These are phyloP conservation scores for Chamaecyparis obtusa DNA, from an alignment of 75 land plant genomes.

Conservation along the genomic window DNA sequence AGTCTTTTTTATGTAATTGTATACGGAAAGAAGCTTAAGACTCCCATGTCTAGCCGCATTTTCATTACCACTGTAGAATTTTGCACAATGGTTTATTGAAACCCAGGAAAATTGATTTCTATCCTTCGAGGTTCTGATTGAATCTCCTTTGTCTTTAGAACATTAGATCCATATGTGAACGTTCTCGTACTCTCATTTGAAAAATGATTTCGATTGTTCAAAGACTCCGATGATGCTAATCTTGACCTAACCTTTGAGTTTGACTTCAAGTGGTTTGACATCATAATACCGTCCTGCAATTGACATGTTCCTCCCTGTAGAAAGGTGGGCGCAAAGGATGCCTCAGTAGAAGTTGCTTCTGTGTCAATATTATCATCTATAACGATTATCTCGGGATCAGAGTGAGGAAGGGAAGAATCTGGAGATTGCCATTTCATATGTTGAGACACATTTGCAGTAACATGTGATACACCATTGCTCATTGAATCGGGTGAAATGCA, in stretches of 20 bases:
- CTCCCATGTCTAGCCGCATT: background rate
- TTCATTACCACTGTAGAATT: background rate
- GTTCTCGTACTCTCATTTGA: background rate
- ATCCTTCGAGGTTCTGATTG: background rate
- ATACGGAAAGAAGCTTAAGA: background rate
- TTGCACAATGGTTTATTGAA: background rate
- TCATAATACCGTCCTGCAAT: background rate
- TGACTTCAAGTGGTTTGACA: background rate
- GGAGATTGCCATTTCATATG: background rate
- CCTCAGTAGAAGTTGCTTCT: background rate
- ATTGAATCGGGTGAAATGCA: background rate
- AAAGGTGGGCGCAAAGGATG: background rate
- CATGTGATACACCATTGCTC: background rate
- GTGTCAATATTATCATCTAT: background rate
- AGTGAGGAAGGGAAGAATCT: background rate
- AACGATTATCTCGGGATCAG: background rate
- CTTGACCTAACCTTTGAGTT: background rate
- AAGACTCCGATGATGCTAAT: background rate
- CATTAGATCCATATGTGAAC: background rate
- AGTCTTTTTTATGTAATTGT: background rate
- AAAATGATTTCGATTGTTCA: constrained; percentile 3
- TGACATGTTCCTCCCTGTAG: background rate
- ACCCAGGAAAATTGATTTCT: constrained; percentile 1
- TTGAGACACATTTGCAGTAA: background rate
- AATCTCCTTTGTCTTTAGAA: constrained; percentile 1